Base-by-base conservation (phyloP, 305 asterid genomes). In the Fraxinus floribunda region DNA sequence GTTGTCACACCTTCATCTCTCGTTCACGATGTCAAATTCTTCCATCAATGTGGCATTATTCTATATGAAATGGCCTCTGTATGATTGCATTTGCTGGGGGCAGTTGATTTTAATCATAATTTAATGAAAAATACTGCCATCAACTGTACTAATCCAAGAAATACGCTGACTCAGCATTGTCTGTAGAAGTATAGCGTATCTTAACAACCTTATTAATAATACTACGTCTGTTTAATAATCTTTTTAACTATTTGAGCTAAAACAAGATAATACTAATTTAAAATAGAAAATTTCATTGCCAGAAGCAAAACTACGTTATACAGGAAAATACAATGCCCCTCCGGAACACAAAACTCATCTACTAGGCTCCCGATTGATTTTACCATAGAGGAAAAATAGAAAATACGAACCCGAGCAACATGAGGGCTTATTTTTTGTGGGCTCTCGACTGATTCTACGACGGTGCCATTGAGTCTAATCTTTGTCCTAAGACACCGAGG, bases 131-230 rank as follows among this genome's bases (percentile, higher is more conserved):
- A 9, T 26, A 3, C 73, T 66, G n/a, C 4, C 73, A 66, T 30
- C 75, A 70, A 13, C 75, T 9, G 38, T 30, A 70, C 39, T 30
- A 70, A 30, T 70, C 41, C 39, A 70, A 30, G 11, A 75, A 6
- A 36, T 62, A 79, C 3, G 71, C 64, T 81, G 82, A 81, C 55
- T 32, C 82, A 60, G 75, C 84, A 15, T 55, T 78, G 62, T 36
- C 79, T 55, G 74, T 0, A 70, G 41, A 35, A 29, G 10, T 70
- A 30, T 30, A 11, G 22, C 4, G 75, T 29, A 70, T 70, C 75
- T 70, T n/a, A 70, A 11, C 75, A 70, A 70, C 39, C 75, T 13
- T 1, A 70, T 70, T 70, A 70, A 70, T 10, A 9, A 4, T 10
- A 39, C 3, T 0, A 2, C 0, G 9, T 18, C 20, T 52, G 9